phyloP scores from a whole-genome alignment of 805 yeast species.

The Kuraishia capsulata region DNA sequence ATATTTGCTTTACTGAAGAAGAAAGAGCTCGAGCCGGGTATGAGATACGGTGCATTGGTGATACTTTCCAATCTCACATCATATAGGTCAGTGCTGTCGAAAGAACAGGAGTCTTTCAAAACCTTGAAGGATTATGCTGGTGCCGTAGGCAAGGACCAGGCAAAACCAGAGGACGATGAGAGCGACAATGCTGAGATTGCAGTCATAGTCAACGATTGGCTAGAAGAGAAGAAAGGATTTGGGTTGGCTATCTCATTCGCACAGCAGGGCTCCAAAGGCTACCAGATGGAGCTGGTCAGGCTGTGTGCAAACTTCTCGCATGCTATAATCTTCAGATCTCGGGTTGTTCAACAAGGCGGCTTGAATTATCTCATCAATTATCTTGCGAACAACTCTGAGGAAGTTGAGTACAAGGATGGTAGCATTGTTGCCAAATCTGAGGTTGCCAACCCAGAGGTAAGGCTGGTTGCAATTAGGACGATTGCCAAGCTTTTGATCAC shows the following conservation, averaged over 20 bases:
- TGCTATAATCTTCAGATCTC: slow-evolving; percentile 18
- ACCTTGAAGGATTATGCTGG: slow-evolving; percentile 27
- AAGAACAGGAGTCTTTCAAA: slow-evolving; percentile 24
- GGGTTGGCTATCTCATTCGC: slow-evolving; percentile 8
- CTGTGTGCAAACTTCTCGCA: slow-evolving; percentile 26
- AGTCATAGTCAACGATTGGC: slow-evolving; percentile 16
- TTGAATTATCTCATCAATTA: slow-evolving; percentile 28
- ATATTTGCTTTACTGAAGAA: slow-evolving; percentile 9
- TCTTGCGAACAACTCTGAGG: slow-evolving; percentile 22
- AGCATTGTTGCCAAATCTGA: slow-evolving; percentile 15
- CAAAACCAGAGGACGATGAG: slow-evolving; percentile 15
- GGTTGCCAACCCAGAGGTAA: slow-evolving; percentile 10
- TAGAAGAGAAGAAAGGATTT: slow-evolving; percentile 11
- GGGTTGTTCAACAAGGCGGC: slow-evolving; percentile 38
- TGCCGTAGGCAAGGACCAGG: slow-evolving; percentile 18
- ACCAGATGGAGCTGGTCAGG: slow-evolving; percentile 20
- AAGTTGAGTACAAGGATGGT: slow-evolving; percentile 12
- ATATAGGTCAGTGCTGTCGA: slow-evolving; percentile 15
- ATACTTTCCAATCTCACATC: slow-evolving; percentile 30
- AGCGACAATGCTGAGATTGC: slow-evolving; percentile 20
- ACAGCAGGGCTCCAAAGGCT: slow-evolving; percentile 11
- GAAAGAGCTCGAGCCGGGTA: slow-evolving; percentile 9
- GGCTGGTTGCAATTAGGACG: slow-evolving; percentile 28
- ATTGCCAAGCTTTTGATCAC: slow-evolving; percentile 36
- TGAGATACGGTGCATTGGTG: slow-evolving; percentile 31